Evolutionary conservation across 192 early-diverging fungal species (phyloP).

Genomic region (Mortierella hygrophila): DNA sequence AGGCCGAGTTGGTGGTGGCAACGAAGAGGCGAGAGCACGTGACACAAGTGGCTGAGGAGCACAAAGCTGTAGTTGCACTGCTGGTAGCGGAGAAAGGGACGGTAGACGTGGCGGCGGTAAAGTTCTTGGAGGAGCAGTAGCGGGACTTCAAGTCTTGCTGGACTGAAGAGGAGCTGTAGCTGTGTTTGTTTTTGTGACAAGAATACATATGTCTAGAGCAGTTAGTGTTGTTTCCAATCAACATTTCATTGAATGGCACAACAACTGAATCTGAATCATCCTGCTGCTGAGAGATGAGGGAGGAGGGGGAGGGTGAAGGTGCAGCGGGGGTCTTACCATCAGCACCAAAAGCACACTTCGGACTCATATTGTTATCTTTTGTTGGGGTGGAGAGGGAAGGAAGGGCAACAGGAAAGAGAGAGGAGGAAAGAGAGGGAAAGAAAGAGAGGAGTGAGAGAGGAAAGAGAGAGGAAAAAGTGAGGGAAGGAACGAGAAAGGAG

Average conservation of each 20-base stretch:
- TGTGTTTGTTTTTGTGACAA: not conserved
- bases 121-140: not conserved
- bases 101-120: not conserved
- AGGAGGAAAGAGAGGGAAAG: not conserved
- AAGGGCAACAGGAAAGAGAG: not conserved
- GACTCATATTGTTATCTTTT: not conserved
- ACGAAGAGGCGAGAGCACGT: not conserved
- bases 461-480: not conserved
- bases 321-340: conserved; percentile 3
- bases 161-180: not conserved
- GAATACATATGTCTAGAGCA: not conserved
- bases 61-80: not conserved
- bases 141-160: not conserved
- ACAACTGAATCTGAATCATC: not conserved
- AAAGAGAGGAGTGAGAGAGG: not conserved
- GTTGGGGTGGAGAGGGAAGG: not conserved
- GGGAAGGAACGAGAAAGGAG: not conserved
- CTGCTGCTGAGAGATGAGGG: not conserved
- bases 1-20: not conserved
- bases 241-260: not conserved
- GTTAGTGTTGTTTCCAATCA: conserved; percentile 6
- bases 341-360: not conserved
- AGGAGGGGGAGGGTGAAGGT: not conserved
- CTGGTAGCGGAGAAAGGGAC: not conserved
- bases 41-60: not conserved